Percentiles rank a stretch among this genome's conserved stretches.
Evolutionary conservation across 768 basidiomycete genomes (phyloP).

Genomic region (Leccinum truebloodii): DNA sequence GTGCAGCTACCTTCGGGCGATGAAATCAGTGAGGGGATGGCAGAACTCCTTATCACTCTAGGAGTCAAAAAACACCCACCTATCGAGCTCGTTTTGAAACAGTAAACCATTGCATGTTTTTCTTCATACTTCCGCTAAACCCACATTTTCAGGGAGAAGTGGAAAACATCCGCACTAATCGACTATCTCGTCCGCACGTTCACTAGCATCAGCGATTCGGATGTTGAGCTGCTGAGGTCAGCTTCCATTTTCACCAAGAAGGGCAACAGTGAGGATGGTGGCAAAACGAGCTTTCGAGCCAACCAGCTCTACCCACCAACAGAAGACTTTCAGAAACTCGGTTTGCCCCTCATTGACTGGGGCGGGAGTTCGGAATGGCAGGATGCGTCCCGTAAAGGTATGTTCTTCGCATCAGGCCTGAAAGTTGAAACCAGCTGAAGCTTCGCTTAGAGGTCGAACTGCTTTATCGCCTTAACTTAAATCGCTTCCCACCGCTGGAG

Average conservation of each 20-base stretch:
- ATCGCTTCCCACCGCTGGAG: constrained; percentile 54
- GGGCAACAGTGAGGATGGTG: background rate
- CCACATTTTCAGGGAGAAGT: background rate
- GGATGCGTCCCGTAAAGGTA: background rate
- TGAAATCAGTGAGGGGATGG: too few species aligned
- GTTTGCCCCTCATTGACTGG: constrained; percentile 85
- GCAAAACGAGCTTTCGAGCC: too few species aligned
- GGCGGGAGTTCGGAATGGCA: constrained; percentile 68
- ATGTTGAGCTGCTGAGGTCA: too few species aligned
- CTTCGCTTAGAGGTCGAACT: background rate
- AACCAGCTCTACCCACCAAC: too few species aligned
- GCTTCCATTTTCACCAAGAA: too few species aligned
- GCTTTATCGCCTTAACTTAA: background rate
- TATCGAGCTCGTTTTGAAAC: background rate
- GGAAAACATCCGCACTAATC: background rate
- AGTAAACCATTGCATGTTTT: background rate
- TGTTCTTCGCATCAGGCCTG: background rate
- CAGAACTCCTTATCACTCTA: background rate
- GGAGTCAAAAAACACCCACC: background rate
- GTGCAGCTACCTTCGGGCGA: background rate
- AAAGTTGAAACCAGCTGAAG: too few species aligned
- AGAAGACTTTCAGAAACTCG: constrained; percentile 39
- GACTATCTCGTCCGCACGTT: constrained; percentile 4
- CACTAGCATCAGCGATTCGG: too few species aligned
- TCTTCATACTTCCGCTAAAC: background rate